phyloP scores from a whole-genome alignment of 192 early-diverging fungal species.

The Haplosporangium gracile region DNA sequence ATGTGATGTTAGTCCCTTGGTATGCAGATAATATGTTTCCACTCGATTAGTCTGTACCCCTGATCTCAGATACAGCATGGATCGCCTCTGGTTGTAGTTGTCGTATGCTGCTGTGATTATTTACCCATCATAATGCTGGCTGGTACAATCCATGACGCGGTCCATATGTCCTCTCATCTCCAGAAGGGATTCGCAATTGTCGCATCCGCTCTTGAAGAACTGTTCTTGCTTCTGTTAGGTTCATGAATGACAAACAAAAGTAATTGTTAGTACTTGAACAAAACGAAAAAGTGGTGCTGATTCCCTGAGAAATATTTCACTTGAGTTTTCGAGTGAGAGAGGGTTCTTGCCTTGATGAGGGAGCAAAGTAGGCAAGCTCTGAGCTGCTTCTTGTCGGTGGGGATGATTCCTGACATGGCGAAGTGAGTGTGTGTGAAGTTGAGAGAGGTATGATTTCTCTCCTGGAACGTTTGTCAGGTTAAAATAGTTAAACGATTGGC shows the following conservation, averaged over 20 bases:
- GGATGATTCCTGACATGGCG: constrained; percentile 54
- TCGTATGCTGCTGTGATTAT: neutral
- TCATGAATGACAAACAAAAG: constrained; percentile 6
- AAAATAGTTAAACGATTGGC: neutral
- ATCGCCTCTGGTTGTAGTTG: neutral
- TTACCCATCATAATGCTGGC: constrained; percentile 81
- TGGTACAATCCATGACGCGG: constrained; percentile 82
- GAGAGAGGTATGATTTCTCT: neutral
- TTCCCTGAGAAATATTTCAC: too few relatives aligned
- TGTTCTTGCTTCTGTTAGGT: constrained; percentile 69
- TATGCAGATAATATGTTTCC: too few relatives aligned
- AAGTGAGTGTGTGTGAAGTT: neutral
- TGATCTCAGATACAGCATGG: neutral
- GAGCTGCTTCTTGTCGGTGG: constrained; percentile 66
- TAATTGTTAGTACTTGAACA: neutral
- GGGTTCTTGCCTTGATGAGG: constrained; percentile 73
- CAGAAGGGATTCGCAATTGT: constrained; percentile 86
- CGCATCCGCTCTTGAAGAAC: constrained; percentile 80
- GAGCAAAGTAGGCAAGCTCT: constrained; percentile 87
- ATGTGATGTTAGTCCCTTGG: too few relatives aligned
- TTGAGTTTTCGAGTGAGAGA: neutral
- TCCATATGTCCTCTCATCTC: constrained; percentile 74
- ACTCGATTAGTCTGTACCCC: neutral
- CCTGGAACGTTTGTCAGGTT: neutral
- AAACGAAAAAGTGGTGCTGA: neutral